phyloP scores from a whole-genome alignment of 1,284 basidiomycete species.

The Pseudozyma sp. region DNA sequence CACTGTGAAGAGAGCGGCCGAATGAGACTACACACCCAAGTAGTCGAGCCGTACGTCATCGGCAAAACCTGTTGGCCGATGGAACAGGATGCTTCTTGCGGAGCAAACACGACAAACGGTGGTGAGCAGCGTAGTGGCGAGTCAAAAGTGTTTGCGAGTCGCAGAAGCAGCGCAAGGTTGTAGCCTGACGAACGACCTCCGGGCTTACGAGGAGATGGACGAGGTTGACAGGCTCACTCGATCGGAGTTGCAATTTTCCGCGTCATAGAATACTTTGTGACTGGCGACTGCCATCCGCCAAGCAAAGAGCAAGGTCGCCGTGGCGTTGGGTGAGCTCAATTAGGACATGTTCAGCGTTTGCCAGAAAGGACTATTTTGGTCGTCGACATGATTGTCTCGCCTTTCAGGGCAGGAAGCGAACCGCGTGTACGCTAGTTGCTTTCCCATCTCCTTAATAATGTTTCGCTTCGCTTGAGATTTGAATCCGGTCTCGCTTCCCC shows the following conservation, averaged over 20 bases:
- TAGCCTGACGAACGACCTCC: too few relatives aligned
- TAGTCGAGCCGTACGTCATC: background rate
- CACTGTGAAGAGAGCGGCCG: too few relatives aligned
- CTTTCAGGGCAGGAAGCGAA: too few relatives aligned
- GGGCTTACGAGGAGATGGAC: too few relatives aligned
- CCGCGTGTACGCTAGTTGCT: slow-evolving; percentile 3
- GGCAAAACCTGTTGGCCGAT: background rate
- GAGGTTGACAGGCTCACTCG: too few relatives aligned
- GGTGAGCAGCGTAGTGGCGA: background rate
- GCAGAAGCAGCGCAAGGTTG: background rate
- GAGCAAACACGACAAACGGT: background rate
- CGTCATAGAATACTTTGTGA: slow-evolving; percentile 2
- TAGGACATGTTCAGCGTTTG: too few relatives aligned
- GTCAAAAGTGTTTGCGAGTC: slow-evolving; percentile 2
- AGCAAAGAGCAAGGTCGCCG: too few relatives aligned
- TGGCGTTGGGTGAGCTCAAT: too few relatives aligned
- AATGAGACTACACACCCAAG: background rate
- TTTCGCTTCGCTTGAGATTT: slow-evolving; percentile 21
- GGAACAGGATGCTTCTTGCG: background rate
- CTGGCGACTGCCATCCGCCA: background rate
- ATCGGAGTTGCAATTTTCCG: slow-evolving; percentile 20
- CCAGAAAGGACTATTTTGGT: too few relatives aligned
- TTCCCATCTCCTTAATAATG: slow-evolving; percentile 4
- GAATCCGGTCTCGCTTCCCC: slow-evolving; percentile 34
- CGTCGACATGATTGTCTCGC: too few relatives aligned